Conservation (phyloP, 1,284 basidiomycete genomes). For the Ceratobasidium sp. region DNA sequence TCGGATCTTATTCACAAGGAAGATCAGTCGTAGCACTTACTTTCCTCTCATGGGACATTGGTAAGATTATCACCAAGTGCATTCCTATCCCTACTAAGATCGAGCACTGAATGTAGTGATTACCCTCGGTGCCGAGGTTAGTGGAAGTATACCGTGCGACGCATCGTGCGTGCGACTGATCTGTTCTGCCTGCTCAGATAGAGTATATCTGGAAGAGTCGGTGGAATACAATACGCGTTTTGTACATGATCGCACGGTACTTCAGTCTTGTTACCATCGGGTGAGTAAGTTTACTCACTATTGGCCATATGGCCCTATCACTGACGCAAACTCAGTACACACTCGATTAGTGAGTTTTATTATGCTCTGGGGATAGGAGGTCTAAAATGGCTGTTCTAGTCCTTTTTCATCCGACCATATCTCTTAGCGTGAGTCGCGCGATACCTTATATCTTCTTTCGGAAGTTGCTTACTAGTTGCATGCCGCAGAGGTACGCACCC, state of each 20-base stretch:
- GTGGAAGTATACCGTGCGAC: too few species aligned
- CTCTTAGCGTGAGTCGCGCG: neutral
- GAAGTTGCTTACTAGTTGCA: neutral
- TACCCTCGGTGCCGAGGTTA: too few species aligned
- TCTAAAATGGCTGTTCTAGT: neutral
- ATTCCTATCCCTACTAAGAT: neutral
- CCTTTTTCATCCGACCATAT: neutral
- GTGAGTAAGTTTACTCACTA: neutral
- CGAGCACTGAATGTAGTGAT: too few species aligned
- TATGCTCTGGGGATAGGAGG: too few species aligned
- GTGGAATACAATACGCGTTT: neutral
- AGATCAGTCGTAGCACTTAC: neutral
- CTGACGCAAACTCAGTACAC: neutral
- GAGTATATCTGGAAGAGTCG: conserved; percentile 6
- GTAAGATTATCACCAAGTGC: neutral
- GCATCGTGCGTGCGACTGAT: neutral
- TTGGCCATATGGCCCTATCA: too few species aligned
- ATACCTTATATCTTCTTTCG: neutral
- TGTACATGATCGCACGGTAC: conserved; percentile 1
- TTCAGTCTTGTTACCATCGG: neutral
- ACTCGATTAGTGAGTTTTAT: neutral
- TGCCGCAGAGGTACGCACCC: too few species aligned
- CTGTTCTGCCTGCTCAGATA: neutral
- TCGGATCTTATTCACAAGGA: neutral
- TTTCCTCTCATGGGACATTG: neutral